Evolutionary conservation across 2,329 filamentous ascomycete genomes (phyloP), one percentile per base, ranked within the genome.

Genomic region (Hymenoscyphus occultus): DNA sequence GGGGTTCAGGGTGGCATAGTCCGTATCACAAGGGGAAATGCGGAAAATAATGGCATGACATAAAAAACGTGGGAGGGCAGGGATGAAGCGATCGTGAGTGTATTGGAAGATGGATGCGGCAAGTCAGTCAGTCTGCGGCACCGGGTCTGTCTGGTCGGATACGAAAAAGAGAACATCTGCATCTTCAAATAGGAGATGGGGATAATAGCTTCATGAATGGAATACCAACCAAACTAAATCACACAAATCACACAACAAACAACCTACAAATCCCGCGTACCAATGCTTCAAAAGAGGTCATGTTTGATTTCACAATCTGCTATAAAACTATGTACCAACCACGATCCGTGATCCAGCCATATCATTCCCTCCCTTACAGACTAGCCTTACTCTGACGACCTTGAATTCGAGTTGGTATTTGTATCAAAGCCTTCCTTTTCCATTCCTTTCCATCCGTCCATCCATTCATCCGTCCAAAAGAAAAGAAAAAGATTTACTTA

Each of bases 401-500:
- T 75, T 72, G 64, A 69, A 22, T 28, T 2, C 1, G 9, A 7
- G 35, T 35, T 35, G 35, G 35, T 35, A 35, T 12, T 64, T 39
- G 61, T 64, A 74, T 75, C 73, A 74, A 72, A 74, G 67, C 64
- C 66, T 67, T 59, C 64, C 61, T 12, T 51, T 51, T 13, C 3
- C 10, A 22, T 67, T 64, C 66, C 39, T 22, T 65, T 48, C 60
- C 28, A 28, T 28, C 28, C 28, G 3, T 28, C 28, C 28, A 28
- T 28, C 28, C 28, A 28, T 28, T 3, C 28, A 2, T 28, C 28
- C 28, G 28, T 28, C 28, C 28, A 28, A 28, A 28, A 28, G 28
- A 28, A 28, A 61, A 58, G 62, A 64, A 73, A 63, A 73, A 68
- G 56, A 69, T 78, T 83, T 82, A 89, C 82, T 88, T 88, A 80